A percentile compares a stretch with the other conserved stretches of the same genome.
Conservation (phyloP, 2,329 filamentous ascomycete genomes). For the Aspergillus sp. region DNA sequence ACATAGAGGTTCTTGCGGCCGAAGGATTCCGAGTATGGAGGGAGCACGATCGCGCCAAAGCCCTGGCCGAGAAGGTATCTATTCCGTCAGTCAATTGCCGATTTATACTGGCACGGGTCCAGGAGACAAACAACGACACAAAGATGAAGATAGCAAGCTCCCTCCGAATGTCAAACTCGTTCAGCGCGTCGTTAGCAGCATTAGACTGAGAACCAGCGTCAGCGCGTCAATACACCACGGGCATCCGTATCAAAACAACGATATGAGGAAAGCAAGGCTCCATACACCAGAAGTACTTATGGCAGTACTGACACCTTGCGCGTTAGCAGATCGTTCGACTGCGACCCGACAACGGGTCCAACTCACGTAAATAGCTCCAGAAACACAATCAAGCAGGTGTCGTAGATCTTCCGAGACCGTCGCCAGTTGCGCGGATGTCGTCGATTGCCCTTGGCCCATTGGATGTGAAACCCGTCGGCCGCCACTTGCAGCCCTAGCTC, state of each 20-base stretch:
- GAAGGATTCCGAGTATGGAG: slow-evolving; percentile 39
- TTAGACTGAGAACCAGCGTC: slow-evolving; percentile 24
- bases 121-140: slow-evolving; percentile 15
- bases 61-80: slow-evolving; percentile 37
- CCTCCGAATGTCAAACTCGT: slow-evolving; percentile 25
- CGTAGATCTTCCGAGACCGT: slow-evolving; percentile 25
- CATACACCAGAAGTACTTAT: slow-evolving; percentile 36
- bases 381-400: slow-evolving; percentile 26
- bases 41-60: slow-evolving; percentile 33
- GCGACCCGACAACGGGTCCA: background rate
- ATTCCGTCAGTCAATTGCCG: background rate
- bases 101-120: background rate
- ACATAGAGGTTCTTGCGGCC: slow-evolving; percentile 39
- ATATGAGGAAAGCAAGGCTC: slow-evolving; percentile 7
- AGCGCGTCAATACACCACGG: background rate
- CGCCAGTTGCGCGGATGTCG: slow-evolving; percentile 35
- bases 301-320: slow-evolving; percentile 26
- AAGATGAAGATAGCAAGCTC: slow-evolving; percentile 33
- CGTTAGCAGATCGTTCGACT: slow-evolving; percentile 10
- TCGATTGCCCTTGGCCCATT: slow-evolving; percentile 29
- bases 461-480: slow-evolving; percentile 28
- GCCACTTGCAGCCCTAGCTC: slow-evolving; percentile 29
- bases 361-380: slow-evolving; percentile 35
- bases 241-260: background rate
- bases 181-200: slow-evolving; percentile 24